Conservation (phyloP, 108 stramenopile genomes). For the Schizochytrium sp. region DNA sequence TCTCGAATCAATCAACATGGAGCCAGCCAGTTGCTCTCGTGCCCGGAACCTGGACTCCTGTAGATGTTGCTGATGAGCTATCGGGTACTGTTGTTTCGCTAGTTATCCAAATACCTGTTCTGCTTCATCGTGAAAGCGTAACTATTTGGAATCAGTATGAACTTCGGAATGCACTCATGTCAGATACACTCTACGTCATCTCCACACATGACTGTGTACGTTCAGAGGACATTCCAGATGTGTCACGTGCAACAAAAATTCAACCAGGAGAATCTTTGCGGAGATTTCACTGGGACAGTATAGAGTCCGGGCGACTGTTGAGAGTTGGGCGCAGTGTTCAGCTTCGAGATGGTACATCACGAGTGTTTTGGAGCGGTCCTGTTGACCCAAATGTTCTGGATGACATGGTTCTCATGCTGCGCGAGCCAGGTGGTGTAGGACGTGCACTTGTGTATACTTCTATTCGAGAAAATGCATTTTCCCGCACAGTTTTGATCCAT, state of each 20-base stretch:
- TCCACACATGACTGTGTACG: not conserved
- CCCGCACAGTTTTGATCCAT: not conserved
- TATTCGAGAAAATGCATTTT: not conserved
- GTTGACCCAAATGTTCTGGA: constrained; percentile 29
- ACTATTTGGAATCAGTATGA: constrained; percentile 2
- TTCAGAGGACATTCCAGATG: not conserved
- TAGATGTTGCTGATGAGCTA: constrained; percentile 1
- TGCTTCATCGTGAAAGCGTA: not conserved
- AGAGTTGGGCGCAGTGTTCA: constrained; percentile 40
- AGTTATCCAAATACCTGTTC: not conserved
- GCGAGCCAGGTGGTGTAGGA: not conserved
- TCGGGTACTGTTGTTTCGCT: constrained; percentile 12
- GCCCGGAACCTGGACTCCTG: not conserved
- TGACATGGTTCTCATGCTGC: constrained; percentile 25
- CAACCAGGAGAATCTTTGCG: not conserved
- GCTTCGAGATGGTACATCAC: not conserved
- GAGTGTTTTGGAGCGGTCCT: constrained; percentile 30
- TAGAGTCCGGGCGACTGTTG: not conserved
- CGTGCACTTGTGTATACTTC: not conserved
- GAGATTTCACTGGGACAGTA: not conserved
- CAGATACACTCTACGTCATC: not conserved
- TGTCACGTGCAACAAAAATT: not conserved
- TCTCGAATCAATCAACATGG: not conserved
- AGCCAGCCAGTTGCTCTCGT: not conserved
- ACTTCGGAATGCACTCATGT: not conserved